phyloP scores from a whole-genome alignment of 2,329 filamentous ascomycete genomes.

The Rachicladosporium sp. region DNA sequence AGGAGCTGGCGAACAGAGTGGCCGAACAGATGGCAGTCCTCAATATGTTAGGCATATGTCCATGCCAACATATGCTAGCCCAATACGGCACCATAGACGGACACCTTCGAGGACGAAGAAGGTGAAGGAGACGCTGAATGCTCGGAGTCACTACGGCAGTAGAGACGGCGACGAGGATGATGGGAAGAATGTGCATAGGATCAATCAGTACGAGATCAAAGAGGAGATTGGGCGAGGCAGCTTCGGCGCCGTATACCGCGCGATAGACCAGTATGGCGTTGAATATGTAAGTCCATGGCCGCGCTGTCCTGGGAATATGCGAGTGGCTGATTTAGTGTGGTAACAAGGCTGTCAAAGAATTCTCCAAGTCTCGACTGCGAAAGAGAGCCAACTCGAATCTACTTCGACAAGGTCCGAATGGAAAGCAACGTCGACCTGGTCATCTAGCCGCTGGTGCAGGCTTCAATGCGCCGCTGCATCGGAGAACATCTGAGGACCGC shows the following conservation, averaged over 20 bases:
- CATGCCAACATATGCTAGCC: conserved; percentile 46
- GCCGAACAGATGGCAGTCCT: conserved; percentile 12
- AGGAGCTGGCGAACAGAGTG: background rate
- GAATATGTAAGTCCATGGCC: conserved; percentile 62
- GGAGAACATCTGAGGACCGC: conserved; percentile 41
- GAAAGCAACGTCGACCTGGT: conserved; percentile 38
- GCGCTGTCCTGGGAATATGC: background rate
- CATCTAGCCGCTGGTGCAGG: conserved; percentile 39
- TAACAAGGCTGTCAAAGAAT: conserved; percentile 85
- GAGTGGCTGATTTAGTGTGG: background rate
- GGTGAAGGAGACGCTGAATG: conserved; percentile 84
- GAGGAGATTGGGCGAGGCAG: conserved; percentile 96
- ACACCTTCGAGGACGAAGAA: conserved; percentile 46
- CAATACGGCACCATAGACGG: conserved; percentile 53
- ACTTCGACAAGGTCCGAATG: conserved; percentile 45
- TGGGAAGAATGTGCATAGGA: conserved; percentile 66
- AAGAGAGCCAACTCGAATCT: conserved; percentile 87
- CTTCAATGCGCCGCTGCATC: conserved; percentile 52
- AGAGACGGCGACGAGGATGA: conserved; percentile 54
- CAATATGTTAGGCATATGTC: conserved; percentile 42
- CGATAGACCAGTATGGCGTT: conserved; percentile 75
- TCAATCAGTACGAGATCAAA: conserved; percentile 90
- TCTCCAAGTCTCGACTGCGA: conserved; percentile 81
- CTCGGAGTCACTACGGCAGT: conserved; percentile 72
- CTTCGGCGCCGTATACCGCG: conserved; percentile 85